phyloP scores from a whole-genome alignment of 805 yeast genomes.

The Yamadazyma phyllophila region DNA sequence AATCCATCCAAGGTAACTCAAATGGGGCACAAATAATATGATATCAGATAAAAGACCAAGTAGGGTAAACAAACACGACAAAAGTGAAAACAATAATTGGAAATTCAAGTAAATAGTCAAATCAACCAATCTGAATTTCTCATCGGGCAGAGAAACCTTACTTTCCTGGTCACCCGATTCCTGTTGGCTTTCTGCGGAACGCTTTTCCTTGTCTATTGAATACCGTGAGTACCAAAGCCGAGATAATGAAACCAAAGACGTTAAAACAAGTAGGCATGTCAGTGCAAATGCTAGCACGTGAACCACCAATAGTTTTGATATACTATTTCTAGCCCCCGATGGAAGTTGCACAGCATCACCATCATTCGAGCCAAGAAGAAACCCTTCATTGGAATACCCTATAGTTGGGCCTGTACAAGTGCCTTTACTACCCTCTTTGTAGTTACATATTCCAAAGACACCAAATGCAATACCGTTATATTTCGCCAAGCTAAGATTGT shows the following conservation, averaged over 20 bases:
- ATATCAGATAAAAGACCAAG: constrained; percentile 82
- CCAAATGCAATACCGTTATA: constrained; percentile 38
- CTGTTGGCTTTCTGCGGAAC: background rate
- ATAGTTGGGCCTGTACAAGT: constrained; percentile 33
- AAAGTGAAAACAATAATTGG: constrained; percentile 57
- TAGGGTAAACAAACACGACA: constrained; percentile 66
- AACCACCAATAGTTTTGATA: constrained; percentile 41
- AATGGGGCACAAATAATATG: constrained; percentile 68
- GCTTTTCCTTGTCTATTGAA: background rate
- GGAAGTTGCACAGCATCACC: constrained; percentile 33
- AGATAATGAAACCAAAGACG: background rate
- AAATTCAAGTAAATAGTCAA: constrained; percentile 43
- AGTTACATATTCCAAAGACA: constrained; percentile 43
- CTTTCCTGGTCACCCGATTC: background rate
- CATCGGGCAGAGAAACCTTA: constrained; percentile 1
- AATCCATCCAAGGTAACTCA: constrained; percentile 86
- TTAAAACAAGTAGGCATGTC: constrained; percentile 16
- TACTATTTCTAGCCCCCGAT: constrained; percentile 35
- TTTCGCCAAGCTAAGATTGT: constrained; percentile 28
- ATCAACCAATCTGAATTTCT: constrained; percentile 12
- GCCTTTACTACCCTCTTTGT: constrained; percentile 10
- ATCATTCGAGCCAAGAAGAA: background rate
- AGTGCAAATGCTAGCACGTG: constrained; percentile 40
- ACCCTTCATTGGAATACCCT: constrained; percentile 29
- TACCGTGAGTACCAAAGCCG: background rate